Conservation (phyloP, 495 filamentous ascomycete genomes). For the Terfezia claveryi region DNA sequence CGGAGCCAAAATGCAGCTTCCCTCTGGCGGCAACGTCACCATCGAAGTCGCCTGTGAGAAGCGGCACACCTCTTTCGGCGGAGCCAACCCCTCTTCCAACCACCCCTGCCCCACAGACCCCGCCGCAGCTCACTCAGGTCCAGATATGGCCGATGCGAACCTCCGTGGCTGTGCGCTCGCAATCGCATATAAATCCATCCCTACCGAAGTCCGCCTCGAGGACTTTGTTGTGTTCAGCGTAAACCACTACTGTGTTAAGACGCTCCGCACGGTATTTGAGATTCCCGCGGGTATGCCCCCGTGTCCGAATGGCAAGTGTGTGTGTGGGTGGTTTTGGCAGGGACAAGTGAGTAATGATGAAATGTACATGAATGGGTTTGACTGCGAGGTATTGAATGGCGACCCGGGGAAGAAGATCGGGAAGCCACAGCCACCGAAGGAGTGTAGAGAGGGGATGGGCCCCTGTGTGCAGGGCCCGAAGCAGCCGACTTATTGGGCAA, state of each 20-base stretch:
- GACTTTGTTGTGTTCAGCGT: slow-evolving; percentile 33
- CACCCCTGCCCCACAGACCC: slow-evolving; percentile 24
- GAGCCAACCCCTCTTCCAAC: slow-evolving; percentile 25
- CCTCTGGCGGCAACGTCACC: slow-evolving; percentile 30
- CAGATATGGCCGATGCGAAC: slow-evolving; percentile 22
- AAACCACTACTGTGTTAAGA: slow-evolving; percentile 20
- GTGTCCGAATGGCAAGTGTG: slow-evolving; percentile 31
- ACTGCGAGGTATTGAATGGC: slow-evolving; percentile 30
- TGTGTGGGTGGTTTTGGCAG: slow-evolving; percentile 37
- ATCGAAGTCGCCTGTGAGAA: slow-evolving; percentile 34
- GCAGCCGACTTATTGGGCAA: slow-evolving; percentile 22
- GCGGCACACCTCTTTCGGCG: slow-evolving; percentile 27
- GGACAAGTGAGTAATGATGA: slow-evolving; percentile 26
- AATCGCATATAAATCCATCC: slow-evolving; percentile 29
- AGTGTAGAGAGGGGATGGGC: slow-evolving; percentile 23
- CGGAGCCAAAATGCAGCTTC: slow-evolving; percentile 27
- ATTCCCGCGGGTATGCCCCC: slow-evolving; percentile 26
- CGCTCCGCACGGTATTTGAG: slow-evolving; percentile 21
- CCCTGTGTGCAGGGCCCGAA: slow-evolving; percentile 31
- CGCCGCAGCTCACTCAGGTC: slow-evolving; percentile 24
- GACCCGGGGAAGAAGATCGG: slow-evolving; percentile 23
- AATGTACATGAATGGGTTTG: slow-evolving; percentile 33
- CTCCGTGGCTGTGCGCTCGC: slow-evolving; percentile 31
- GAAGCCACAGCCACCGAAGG: slow-evolving; percentile 23
- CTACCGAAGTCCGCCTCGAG: slow-evolving; percentile 28